Conservation (phyloP, 2,329 filamentous ascomycete genomes). For the Colletotrichum liaoningense region DNA sequence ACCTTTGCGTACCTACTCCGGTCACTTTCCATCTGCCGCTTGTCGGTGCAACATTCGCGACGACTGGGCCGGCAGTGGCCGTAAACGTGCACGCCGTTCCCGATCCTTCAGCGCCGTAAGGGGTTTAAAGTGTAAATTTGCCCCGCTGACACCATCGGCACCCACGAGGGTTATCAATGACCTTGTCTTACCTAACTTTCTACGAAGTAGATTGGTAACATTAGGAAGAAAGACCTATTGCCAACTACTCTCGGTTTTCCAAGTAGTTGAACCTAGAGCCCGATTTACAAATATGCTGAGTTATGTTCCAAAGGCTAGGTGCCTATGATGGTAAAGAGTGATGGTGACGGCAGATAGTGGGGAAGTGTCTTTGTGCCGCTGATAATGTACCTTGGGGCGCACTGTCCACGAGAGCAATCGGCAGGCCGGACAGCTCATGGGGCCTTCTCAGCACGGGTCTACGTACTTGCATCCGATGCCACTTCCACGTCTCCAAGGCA, state of each 20-base stretch:
- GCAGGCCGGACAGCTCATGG: constrained; percentile 6
- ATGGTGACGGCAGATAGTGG: background rate
- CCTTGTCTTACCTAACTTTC: no score
- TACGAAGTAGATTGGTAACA: no score
- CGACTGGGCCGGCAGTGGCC: constrained; percentile 14
- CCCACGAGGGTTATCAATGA: background rate
- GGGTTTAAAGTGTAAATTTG: background rate
- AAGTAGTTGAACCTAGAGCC: no score
- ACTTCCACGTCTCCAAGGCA: background rate
- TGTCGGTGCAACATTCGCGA: background rate
- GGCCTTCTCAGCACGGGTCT: constrained; percentile 17
- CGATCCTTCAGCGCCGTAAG: background rate
- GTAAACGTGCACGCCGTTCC: constrained; percentile 8
- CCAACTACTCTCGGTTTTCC: no score
- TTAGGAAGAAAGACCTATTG: background rate
- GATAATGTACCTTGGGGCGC: background rate
- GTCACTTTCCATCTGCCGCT: background rate
- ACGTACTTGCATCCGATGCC: background rate
- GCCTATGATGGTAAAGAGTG: background rate
- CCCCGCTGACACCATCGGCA: background rate
- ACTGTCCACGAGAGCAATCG: background rate
- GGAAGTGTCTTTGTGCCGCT: background rate
- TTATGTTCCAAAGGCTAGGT: background rate
- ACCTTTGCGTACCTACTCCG: background rate
- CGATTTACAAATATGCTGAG: no score